Conservation (phyloP, 1,139 yeast species). For the Pichia sp. region DNA sequence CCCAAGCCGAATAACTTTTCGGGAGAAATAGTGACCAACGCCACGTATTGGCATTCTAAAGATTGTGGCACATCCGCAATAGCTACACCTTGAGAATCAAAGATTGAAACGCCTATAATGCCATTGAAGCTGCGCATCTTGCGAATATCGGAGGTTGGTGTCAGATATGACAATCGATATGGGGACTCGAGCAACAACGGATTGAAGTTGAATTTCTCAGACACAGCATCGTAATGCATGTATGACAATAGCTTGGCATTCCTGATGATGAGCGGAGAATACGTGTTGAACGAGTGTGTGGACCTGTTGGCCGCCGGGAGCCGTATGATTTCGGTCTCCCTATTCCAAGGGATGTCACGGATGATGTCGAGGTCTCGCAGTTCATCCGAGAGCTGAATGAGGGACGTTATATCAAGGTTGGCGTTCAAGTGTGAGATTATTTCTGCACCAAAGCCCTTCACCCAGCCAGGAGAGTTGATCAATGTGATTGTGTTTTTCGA, state of each 20-base stretch:
- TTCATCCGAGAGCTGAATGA: conserved; percentile 39
- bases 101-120: conserved; percentile 36
- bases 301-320: conserved; percentile 1
- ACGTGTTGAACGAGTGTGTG: conserved; percentile 21
- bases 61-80: conserved; percentile 40
- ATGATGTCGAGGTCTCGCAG: conserved; percentile 12
- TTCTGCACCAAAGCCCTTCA: conserved; percentile 80
- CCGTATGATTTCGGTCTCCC: conserved; percentile 7
- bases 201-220: conserved; percentile 42
- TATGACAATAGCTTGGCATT: conserved; percentile 47
- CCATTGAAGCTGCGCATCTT: conserved; percentile 34
- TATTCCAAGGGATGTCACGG: conserved; percentile 9
- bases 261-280: conserved; percentile 51
- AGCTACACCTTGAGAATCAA: conserved; percentile 36
- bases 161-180: conserved; percentile 41
- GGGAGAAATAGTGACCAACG: conserved; percentile 36
- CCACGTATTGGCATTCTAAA: conserved; percentile 54
- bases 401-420: conserved; percentile 47
- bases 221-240: conserved; percentile 42
- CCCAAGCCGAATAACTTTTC: conserved; percentile 12
- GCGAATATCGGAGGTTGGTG: conserved; percentile 23
- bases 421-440: conserved; percentile 49
- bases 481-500: conserved; percentile 43
- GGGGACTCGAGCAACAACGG: conserved; percentile 52
- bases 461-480: conserved; percentile 90